Evolutionary conservation across 495 filamentous ascomycete genomes (phyloP).

Genomic region (Tuber aestivum): DNA sequence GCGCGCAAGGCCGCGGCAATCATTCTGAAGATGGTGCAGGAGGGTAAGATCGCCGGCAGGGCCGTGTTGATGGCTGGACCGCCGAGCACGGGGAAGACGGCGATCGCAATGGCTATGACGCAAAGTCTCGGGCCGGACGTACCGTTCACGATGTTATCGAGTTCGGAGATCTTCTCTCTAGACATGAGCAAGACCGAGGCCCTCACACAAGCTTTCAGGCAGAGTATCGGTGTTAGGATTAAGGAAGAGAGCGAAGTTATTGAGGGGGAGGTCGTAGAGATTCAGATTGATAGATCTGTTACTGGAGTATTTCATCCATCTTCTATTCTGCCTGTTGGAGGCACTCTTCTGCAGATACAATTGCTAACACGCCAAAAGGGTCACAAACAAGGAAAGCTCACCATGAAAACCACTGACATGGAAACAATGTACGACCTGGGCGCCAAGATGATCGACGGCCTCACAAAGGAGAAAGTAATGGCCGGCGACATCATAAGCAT

Average conservation of each 20-base stretch:
- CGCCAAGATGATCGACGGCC: slow-evolving; percentile 97
- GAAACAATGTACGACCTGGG: slow-evolving; percentile 99
- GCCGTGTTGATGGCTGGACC: slow-evolving; percentile 94
- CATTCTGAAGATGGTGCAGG: slow-evolving; percentile 95
- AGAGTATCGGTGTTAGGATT: slow-evolving; percentile 92
- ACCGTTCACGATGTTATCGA: slow-evolving; percentile 90
- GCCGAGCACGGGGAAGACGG: slow-evolving; percentile 96
- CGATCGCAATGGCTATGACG: slow-evolving; percentile 98
- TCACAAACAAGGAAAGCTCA: slow-evolving; percentile 97
- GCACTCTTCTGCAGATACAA: not conserved
- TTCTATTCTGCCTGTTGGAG: not conserved
- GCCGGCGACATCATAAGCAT: slow-evolving; percentile 97
- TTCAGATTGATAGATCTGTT: slow-evolving; percentile 95
- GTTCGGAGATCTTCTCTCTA: slow-evolving; percentile 93
- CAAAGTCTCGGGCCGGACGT: slow-evolving; percentile 90
- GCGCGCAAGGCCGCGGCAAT: slow-evolving; percentile 93
- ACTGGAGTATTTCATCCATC: slow-evolving; percentile 60
- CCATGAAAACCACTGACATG: slow-evolving; percentile 99
- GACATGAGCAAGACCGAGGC: slow-evolving; percentile 99
- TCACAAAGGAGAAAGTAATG: slow-evolving; percentile 98
- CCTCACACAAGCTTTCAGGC: slow-evolving; percentile 93
- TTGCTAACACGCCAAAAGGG: slow-evolving; percentile 47
- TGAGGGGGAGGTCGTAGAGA: slow-evolving; percentile 97
- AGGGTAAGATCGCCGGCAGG: slow-evolving; percentile 93
- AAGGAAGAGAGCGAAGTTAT: slow-evolving; percentile 99